Conservation (phyloP, 148 eudicot species). For the Selenicereus undatus region DNA sequence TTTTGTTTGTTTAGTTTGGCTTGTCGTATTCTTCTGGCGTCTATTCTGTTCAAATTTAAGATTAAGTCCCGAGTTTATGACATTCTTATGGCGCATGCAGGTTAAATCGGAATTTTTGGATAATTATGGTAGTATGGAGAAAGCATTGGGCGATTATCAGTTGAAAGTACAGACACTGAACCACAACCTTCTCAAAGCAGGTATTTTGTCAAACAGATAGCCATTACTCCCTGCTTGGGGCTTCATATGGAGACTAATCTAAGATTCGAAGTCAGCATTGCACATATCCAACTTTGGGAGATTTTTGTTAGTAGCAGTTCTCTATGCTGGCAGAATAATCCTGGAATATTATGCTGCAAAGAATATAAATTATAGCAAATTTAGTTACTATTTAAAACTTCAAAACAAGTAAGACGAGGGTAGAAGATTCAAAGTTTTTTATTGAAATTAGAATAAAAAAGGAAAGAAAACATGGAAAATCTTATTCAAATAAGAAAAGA, state of each 20-base stretch:
- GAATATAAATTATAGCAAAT: no score
- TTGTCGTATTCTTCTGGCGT: neutral
- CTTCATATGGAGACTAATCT: neutral
- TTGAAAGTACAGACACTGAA: slow-evolving; percentile 55
- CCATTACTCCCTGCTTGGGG: neutral
- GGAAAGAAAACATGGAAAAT: no score
- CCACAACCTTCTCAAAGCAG: slow-evolving; percentile 60
- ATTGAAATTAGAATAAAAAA: no score
- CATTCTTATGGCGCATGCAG: slow-evolving; percentile 32
- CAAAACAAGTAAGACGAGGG: no score
- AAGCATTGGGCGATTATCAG: slow-evolving; percentile 60
- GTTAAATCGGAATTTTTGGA: slow-evolving; percentile 88
- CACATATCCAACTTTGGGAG: neutral
- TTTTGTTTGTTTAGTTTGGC: neutral
- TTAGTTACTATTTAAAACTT: no score
- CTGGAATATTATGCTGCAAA: no score
- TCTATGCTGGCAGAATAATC: no score
- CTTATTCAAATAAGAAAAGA: no score
- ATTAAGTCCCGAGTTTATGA: neutral
- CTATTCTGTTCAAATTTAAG: neutral
- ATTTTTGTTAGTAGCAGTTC: no score
- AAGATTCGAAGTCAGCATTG: neutral
- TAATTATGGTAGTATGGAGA: slow-evolving; percentile 75
- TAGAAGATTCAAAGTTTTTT: no score
- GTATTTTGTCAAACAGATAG: slow-evolving; percentile 28